These are phyloP conservation scores for Sparassis latifolia DNA, from an alignment of 1,284 basidiomycete species.

Conservation along the genomic window DNA sequence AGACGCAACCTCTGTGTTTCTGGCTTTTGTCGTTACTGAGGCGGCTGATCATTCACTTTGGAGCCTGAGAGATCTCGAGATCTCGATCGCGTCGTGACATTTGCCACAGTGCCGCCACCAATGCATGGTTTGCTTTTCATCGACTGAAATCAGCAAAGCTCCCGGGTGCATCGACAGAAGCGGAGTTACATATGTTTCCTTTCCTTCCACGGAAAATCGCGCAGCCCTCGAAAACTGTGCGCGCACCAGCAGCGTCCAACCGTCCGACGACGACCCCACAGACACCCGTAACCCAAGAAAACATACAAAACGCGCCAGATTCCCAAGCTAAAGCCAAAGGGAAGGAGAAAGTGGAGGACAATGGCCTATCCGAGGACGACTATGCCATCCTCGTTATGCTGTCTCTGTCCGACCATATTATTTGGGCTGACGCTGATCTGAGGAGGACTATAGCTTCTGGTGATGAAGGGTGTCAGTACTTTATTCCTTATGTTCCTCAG, in stretches of 20 bases:
- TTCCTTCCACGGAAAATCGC: constrained; percentile 24
- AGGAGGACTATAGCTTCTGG: constrained; percentile 39
- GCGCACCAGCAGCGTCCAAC: constrained; percentile 3
- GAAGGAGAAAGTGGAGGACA: constrained; percentile 8
- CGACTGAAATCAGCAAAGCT: no score
- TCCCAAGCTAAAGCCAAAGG: constrained; percentile 10
- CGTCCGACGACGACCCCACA: background rate
- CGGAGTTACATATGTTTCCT: constrained; percentile 16
- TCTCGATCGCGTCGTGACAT: no score
- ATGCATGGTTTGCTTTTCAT: no score
- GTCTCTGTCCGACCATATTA: constrained; percentile 56
- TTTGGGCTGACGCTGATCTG: constrained; percentile 53
- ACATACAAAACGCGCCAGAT: background rate
- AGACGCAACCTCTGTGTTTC: no score
- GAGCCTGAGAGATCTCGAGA: no score
- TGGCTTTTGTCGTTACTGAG: no score
- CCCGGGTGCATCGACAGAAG: background rate
- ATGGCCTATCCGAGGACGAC: constrained; percentile 32
- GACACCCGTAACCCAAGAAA: background rate
- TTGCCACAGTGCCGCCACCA: no score
- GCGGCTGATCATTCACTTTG: no score
- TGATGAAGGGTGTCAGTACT: constrained; percentile 44
- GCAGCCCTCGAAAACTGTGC: constrained; percentile 6
- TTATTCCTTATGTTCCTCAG: constrained; percentile 5
- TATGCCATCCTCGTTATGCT: constrained; percentile 44